phyloP scores from a whole-genome alignment of 108 stramenopile genomes.

The Epithemia pelagica region DNA sequence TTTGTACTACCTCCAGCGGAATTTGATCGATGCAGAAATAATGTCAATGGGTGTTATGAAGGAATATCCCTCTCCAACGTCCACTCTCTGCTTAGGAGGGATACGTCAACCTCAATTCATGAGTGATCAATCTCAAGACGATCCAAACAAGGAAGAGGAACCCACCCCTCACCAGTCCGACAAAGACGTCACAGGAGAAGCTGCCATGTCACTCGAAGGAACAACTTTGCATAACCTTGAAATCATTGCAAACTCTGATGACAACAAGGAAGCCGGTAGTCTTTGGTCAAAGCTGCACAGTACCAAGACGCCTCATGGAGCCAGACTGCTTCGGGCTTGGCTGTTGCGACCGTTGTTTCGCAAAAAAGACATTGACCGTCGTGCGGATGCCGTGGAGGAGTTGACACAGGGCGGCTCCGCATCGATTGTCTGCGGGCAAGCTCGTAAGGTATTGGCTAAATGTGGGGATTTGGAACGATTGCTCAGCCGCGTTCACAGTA shows the following conservation, averaged over 20 bases:
- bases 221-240: constrained; percentile 95
- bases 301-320: constrained; percentile 89
- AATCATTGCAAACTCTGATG: constrained; percentile 70
- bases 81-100: background rate
- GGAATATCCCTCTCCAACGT: constrained; percentile 72
- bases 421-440: constrained; percentile 70
- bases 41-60: constrained; percentile 86
- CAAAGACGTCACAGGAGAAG: constrained; percentile 18
- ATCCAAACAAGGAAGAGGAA: background rate
- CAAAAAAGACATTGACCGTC: constrained; percentile 79
- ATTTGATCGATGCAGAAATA: constrained; percentile 88
- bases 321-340: constrained; percentile 92
- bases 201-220: constrained; percentile 92
- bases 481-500: constrained; percentile 86
- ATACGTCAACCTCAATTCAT: too few species aligned
- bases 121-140: background rate
- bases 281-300: constrained; percentile 89
- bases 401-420: constrained; percentile 58
- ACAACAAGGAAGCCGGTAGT: constrained; percentile 67
- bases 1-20: constrained; percentile 84
- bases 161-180: background rate
- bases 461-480: constrained; percentile 95
- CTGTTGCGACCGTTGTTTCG: constrained; percentile 88
- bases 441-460: constrained; percentile 43
- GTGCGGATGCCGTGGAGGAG: constrained; percentile 93